Evolutionary conservation across 257 asterid species (phyloP), one percentile per base, ranked within the genome.

Genomic region (Gardenia jasminoides): DNA sequence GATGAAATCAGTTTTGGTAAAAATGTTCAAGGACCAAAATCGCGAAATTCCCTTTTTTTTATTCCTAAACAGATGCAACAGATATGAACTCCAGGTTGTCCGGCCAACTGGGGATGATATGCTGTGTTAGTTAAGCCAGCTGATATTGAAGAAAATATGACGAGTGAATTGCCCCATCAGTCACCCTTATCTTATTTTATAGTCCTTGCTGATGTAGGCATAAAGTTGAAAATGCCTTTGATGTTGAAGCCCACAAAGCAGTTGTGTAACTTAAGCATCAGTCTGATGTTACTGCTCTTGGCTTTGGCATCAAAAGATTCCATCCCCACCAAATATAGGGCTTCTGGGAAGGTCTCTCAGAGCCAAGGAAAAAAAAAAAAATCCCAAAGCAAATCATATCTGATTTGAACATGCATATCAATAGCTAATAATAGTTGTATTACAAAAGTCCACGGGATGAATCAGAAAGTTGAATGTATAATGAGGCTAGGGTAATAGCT

Each of bases 251-350:
- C 81, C 85, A 80, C 77, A n/a, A 58, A 28, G 64, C 70, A 56
- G 22, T 54, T 36, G 47, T 72, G 54, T n/a, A 56, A 76, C 74
- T 71, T 70, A 66, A 76, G 78, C 67, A 72, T 79, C 85, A 69
- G 59, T 75, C 54, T 77, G 83, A 84, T 79, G 66, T 87, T 82
- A 30, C 82, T 39, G 59, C 76, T 76, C 72, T 78, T 48, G 43
- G 74, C 44, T 72, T 28, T n/a, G 75, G 76, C 69, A 76, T 48
- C 78, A 68, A 31, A 46, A 24, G 4, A 46, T 72, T 62, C 48
- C 70, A 79, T 22, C 44, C 73, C 66, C 74, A 65, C 76, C 67
- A 43, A 77, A 50, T 52, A 50, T 7, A 39, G 19, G 44, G 20
- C 22, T 50, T 80, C 64, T 22, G 46, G 48, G 79, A 48, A 67